Conservation (phyloP, 1,139 yeast genomes). For the Saccharomyces hybrid region DNA sequence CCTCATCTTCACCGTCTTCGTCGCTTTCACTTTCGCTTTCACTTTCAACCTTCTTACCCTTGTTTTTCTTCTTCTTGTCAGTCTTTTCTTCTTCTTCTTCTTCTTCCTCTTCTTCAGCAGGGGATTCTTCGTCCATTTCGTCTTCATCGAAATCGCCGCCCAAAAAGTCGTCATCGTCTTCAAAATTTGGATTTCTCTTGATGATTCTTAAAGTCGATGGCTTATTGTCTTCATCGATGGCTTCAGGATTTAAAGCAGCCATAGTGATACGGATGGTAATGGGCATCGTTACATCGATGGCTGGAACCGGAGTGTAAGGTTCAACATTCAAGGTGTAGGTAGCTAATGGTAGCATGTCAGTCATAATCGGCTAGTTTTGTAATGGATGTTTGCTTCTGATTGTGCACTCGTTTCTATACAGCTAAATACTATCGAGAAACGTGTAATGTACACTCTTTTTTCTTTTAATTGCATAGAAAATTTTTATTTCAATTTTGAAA, state of each 20-base stretch:
- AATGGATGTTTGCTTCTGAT: background rate
- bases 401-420: background rate
- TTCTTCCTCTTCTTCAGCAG: constrained; percentile 27
- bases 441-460: background rate
- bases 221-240: constrained; percentile 66
- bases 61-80: constrained; percentile 26
- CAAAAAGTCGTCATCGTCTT: constrained; percentile 39
- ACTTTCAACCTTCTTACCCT: constrained; percentile 30
- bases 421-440: background rate
- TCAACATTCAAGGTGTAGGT: constrained; percentile 75
- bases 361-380: constrained; percentile 37
- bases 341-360: constrained; percentile 70
- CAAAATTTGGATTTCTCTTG: constrained; percentile 57
- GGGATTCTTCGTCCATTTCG: constrained; percentile 41
- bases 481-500: background rate
- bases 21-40: constrained; percentile 19
- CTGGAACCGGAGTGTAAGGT: constrained; percentile 84
- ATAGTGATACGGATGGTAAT: constrained; percentile 84
- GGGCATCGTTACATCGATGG: constrained; percentile 79
- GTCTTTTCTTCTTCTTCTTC: constrained; percentile 31
- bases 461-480: background rate
- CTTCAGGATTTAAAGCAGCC: constrained; percentile 92
- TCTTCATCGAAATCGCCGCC: constrained; percentile 51
- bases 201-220: constrained; percentile 88
- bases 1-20: constrained; percentile 32